Evolutionary conservation across 1,284 basidiomycete genomes (phyloP), one percentile per base, ranked within the genome.

Genomic region (Cyathus pygmaeus): DNA sequence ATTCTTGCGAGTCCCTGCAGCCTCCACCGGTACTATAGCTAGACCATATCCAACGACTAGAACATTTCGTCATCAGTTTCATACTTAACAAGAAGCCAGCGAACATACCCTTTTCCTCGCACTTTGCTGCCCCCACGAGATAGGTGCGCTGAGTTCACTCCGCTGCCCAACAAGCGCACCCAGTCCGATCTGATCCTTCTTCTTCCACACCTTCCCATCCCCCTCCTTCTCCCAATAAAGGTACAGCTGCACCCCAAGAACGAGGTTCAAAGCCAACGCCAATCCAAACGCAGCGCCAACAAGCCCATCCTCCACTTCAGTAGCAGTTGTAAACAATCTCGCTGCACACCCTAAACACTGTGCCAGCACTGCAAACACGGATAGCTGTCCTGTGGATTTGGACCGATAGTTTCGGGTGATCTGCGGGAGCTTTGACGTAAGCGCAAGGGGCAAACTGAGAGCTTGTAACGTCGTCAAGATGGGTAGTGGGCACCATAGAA

Each of bases 341-440:
- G 95, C 96, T 46, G 94, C 80, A 76, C 94, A 96, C 21, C 95
- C 96, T 1, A 85, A 84, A 51, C 97, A 83, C 67, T 94, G 93
- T 21, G 93, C 87, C 71, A 93, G 81, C 29, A 98, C 93, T 19
- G 95, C 94, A 71, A 98, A 93, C 0, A 94, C 87, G 11, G 94
- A 95, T 44, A 98, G 90, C 71, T 97, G 94, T 3, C 96, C 96
- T 0, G 96, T 98, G 5, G 91, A 93, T 47, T 83, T 79, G 19
- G 89, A 83, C 53, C 85, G 85, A 61, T 88, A 75, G 80, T 96
- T 98, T 68, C 93, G 88, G 50, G 85, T 72, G 76, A 98, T 95
- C 75, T 95, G 94, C 11, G 94, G 93, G 44, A 96, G 83, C 81
- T 99, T 96, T 66, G 91, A 91, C 74, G 92, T 87, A 50, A 98